These are phyloP conservation scores for Gymnopilus dilepis DNA, from an alignment of 768 basidiomycete genomes.

Conservation along the genomic window DNA sequence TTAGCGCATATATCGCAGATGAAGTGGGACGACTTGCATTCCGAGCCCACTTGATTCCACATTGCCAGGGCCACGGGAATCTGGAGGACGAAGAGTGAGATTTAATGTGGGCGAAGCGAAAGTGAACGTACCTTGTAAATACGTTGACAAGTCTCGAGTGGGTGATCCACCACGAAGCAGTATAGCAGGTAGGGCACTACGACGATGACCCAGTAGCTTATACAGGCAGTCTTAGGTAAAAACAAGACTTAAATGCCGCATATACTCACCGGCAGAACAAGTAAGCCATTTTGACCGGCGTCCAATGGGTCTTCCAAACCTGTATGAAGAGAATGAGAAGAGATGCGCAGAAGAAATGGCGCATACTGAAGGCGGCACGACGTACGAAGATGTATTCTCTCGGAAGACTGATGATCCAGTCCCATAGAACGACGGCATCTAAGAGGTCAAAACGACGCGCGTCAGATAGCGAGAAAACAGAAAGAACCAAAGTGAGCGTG, in stretches of 20 bases:
- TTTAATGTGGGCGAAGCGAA: slow-evolving; percentile 10
- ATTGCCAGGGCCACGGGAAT: slow-evolving; percentile 82
- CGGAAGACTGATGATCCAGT: slow-evolving; percentile 81
- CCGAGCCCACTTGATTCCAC: slow-evolving; percentile 88
- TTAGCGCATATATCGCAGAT: slow-evolving; percentile 9
- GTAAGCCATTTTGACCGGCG: slow-evolving; percentile 82
- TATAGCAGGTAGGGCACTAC: slow-evolving; percentile 82
- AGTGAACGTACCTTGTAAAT: slow-evolving; percentile 63
- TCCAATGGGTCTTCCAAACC: slow-evolving; percentile 87
- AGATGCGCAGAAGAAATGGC: slow-evolving; percentile 22
- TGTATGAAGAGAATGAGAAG: slow-evolving; percentile 35
- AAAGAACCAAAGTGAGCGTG: slow-evolving; percentile 20
- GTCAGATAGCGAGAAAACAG: slow-evolving; percentile 36
- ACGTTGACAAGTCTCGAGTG: slow-evolving; percentile 63
- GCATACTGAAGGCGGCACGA: slow-evolving; percentile 20
- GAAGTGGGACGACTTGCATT: slow-evolving; percentile 51
- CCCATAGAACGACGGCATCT: slow-evolving; percentile 87
- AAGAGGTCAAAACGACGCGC: slow-evolving; percentile 29
- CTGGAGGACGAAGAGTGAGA: slow-evolving; percentile 39
- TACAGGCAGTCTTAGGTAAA: slow-evolving; percentile 26
- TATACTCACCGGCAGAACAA: slow-evolving; percentile 77
- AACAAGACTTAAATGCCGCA: slow-evolving; percentile 21
- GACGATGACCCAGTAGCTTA: slow-evolving; percentile 81
- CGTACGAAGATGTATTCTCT: slow-evolving; percentile 80
- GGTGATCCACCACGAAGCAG: slow-evolving; percentile 75